These are phyloP conservation scores for Phylloporus sp. DNA, from an alignment of 768 basidiomycete genomes.

Conservation along the genomic window DNA sequence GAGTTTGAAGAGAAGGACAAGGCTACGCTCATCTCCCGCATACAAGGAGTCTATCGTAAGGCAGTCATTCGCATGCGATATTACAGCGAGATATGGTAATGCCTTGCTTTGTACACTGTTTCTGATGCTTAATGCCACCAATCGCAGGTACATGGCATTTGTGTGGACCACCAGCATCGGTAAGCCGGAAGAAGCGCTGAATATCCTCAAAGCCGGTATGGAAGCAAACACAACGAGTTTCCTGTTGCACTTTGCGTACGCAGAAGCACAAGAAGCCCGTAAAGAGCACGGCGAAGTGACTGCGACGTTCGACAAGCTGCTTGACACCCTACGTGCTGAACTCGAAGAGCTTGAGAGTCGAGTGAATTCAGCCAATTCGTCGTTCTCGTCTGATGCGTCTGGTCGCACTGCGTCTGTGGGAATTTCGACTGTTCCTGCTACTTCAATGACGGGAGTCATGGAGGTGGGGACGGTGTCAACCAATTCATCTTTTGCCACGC, in stretches of 20 bases:
- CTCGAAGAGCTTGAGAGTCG: conserved; percentile 56
- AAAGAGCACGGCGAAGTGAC: conserved; percentile 68
- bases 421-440: conserved; percentile 12
- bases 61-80: conserved; percentile 90
- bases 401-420: conserved; percentile 25
- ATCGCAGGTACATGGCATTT: conserved; percentile 82
- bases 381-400: conserved; percentile 35
- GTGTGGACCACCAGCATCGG: conserved; percentile 72
- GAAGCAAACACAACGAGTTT: conserved; percentile 88
- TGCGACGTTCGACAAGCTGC: conserved; percentile 64
- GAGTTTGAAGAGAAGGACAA: conserved; percentile 86
- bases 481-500: conserved; percentile 47
- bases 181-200: conserved; percentile 74
- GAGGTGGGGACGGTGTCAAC: conserved; percentile 34
- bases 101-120: background rate
- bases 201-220: conserved; percentile 78
- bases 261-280: conserved; percentile 63
- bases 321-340: conserved; percentile 56
- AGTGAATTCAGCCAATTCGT: conserved; percentile 34
- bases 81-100: conserved; percentile 91
- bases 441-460: conserved; percentile 11
- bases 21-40: conserved; percentile 55
- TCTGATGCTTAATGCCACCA: conserved; percentile 10
- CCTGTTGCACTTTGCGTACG: conserved; percentile 85
- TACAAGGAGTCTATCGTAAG: conserved; percentile 82